phyloP scores from a whole-genome alignment of 164 flowering plant genomes.

The Tetracentron sinense region DNA sequence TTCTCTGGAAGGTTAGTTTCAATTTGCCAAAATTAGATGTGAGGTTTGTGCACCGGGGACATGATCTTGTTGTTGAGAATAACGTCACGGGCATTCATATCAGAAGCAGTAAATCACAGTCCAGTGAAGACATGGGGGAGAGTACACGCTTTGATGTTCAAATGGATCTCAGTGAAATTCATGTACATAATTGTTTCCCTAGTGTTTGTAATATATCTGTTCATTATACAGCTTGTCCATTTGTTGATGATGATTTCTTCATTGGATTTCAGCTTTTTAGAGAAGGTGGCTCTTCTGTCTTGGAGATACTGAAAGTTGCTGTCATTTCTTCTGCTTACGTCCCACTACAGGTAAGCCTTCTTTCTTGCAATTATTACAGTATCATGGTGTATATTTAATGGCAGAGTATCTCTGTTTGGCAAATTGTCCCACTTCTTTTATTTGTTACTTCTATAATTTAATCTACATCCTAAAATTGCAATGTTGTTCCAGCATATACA shows the following conservation, averaged over 20 bases:
- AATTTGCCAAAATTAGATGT: constrained; percentile 78
- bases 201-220: constrained; percentile 1
- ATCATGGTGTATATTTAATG: background rate
- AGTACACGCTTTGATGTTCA: constrained; percentile 83
- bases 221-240: constrained; percentile 7
- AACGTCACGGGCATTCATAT: constrained; percentile 82
- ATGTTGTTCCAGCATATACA: too few relatives aligned
- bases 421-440: background rate
- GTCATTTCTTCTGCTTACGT: constrained; percentile 62
- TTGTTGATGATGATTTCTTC: constrained; percentile 14
- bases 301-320: constrained; percentile 87
- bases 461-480: too few relatives aligned
- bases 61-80: constrained; percentile 60
- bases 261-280: constrained; percentile 66
- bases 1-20: constrained; percentile 63
- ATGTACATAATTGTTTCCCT: constrained; percentile 50
- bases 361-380: background rate
- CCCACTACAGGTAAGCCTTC: constrained; percentile 60
- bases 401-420: background rate
- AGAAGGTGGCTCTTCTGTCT: constrained; percentile 65
- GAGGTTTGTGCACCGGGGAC: constrained; percentile 57
- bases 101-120: constrained; percentile 63
- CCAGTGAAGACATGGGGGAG: constrained; percentile 79
- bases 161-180: constrained; percentile 93
- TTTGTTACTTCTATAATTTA: too few relatives aligned